phyloP scores from a whole-genome alignment of 2,329 filamentous ascomycete species.

The Aspergillus sp. region DNA sequence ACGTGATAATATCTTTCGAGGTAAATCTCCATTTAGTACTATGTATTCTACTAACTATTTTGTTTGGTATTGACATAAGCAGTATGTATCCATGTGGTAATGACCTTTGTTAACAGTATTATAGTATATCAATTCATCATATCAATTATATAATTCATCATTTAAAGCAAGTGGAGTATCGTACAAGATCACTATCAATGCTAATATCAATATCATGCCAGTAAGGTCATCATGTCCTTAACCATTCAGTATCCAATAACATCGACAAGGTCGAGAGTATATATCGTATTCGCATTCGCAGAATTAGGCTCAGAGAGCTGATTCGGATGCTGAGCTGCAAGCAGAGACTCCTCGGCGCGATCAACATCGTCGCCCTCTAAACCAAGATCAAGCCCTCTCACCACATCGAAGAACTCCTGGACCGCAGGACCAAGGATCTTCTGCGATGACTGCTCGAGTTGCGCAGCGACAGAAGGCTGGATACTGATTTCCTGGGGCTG shows the following conservation, averaged over 20 bases:
- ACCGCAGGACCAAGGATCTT: constrained; percentile 28
- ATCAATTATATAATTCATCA: too few species aligned
- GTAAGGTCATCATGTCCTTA: neutral
- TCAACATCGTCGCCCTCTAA: neutral
- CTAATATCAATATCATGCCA: neutral
- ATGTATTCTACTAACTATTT: too few species aligned
- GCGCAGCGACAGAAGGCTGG: constrained; percentile 28
- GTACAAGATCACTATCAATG: neutral
- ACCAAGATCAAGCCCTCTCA: constrained; percentile 17
- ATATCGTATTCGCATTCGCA: neutral
- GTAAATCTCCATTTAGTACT: too few species aligned
- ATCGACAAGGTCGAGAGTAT: constrained; percentile 1
- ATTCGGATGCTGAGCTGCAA: neutral
- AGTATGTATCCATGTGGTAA: too few species aligned
- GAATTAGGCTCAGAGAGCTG: too few species aligned
- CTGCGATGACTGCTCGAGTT: constrained; percentile 24
- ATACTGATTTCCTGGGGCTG: constrained; percentile 49
- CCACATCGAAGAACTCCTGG: constrained; percentile 12
- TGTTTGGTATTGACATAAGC: too few species aligned
- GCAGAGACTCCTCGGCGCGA: neutral
- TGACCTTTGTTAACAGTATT: too few species aligned
- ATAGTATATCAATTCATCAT: too few species aligned
- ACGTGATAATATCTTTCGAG: too few species aligned
- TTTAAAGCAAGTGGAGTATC: too few species aligned
- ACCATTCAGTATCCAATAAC: neutral